Evolutionary conservation across 1,284 basidiomycete species (phyloP), one percentile per base, ranked within the genome.

Genomic region (Puccinia coronata): DNA sequence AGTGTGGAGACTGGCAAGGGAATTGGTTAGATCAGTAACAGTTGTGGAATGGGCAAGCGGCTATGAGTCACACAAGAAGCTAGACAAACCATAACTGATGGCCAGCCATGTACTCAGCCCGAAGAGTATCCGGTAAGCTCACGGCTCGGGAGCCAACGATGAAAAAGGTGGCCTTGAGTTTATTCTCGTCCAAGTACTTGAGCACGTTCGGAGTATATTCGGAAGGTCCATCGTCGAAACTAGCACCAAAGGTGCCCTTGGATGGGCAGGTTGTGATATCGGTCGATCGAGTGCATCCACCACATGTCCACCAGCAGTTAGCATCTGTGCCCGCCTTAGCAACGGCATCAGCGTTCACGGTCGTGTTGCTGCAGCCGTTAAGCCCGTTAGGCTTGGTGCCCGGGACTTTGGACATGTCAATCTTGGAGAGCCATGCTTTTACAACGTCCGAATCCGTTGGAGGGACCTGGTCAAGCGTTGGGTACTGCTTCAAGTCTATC

Each of bases 141-240:
- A 96, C 90, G 83, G 92, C 92, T 83, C 95, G 93, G 43, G 94
- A 96, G 77, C 95, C 95, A 28, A 97, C 92, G 69, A 94, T 91
- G 88, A 96, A 98, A 89, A 98, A 97, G 2, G 95, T 97, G 6
- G 94, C 90, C 31, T 87, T 88, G 83, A 96, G 85, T 79, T 91
- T 87, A 85, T 92, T 89, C 83, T 90, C 86, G 70, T 89, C 86
- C 75, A 98, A 88, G 85, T 89, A 94, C 77, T 91, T 87, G 57
- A 96, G 89, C 20, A 95, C 87, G 74, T 84, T 88, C n/a, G 93
- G 90, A 0, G 94, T 96, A 87, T 92, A 94, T 28, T 89, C 90
- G 72, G 90, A 91, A 70, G 95, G 96, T 43, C 84, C 87, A 79
- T 88, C 87, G 82, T 88, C 88, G 85, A 87, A 88, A 79, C 87